These are phyloP conservation scores for Lyophyllum atratum DNA, from an alignment of 768 basidiomycete genomes.

Conservation along the genomic window DNA sequence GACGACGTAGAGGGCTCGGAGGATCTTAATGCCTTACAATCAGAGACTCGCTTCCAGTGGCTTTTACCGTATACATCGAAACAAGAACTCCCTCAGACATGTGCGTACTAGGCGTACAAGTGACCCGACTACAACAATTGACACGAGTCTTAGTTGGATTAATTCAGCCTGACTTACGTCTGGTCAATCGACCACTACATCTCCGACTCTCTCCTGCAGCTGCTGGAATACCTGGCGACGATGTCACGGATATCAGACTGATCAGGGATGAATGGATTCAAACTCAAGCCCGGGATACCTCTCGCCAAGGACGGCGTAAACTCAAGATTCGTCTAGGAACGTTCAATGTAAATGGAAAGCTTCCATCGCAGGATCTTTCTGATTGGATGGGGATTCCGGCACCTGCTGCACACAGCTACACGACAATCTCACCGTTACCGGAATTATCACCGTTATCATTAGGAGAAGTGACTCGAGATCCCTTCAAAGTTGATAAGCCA, in stretches of 20 bases:
- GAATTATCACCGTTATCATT: slow-evolving; percentile 39
- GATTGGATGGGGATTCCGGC: slow-evolving; percentile 69
- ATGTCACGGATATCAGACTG: slow-evolving; percentile 53
- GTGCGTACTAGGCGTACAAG: slow-evolving; percentile 2
- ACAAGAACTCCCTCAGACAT: slow-evolving; percentile 3
- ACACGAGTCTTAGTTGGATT: slow-evolving; percentile 36
- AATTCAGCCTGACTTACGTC: slow-evolving; percentile 57
- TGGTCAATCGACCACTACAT: slow-evolving; percentile 46
- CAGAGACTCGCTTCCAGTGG: slow-evolving; percentile 45
- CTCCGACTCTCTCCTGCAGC: slow-evolving; percentile 56
- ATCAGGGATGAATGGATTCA: slow-evolving; percentile 71
- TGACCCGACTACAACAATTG: background rate
- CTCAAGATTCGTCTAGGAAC: slow-evolving; percentile 69
- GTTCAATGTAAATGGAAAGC: slow-evolving; percentile 83
- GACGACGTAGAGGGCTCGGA: slow-evolving; percentile 24
- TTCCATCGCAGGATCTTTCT: slow-evolving; percentile 71
- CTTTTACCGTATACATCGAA: slow-evolving; percentile 42
- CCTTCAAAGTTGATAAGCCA: slow-evolving; percentile 14
- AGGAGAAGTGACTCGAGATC: slow-evolving; percentile 24
- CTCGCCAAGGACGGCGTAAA: slow-evolving; percentile 29
- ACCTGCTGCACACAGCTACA: slow-evolving; percentile 7
- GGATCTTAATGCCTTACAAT: slow-evolving; percentile 27
- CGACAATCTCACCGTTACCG: slow-evolving; percentile 35
- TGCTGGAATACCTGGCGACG: slow-evolving; percentile 67
- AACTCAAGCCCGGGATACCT: slow-evolving; percentile 38